These are phyloP conservation scores for Aspergillus hortae DNA, from an alignment of 2,329 filamentous ascomycete species.

Conservation along the genomic window DNA sequence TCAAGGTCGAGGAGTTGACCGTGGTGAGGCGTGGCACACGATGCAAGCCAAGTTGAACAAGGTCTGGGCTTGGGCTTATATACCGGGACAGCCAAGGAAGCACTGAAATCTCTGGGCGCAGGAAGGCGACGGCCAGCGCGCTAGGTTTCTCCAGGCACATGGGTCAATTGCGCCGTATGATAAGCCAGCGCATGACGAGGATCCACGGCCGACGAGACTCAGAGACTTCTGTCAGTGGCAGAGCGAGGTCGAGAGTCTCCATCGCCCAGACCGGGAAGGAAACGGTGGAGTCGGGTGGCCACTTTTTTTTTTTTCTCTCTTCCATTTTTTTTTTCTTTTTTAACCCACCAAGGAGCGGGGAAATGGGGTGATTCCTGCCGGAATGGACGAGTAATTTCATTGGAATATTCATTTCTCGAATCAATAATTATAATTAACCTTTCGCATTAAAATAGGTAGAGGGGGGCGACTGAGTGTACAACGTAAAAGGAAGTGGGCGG, in stretches of 20 bases:
- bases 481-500: not conserved
- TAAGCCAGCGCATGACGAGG: slow-evolving; percentile 16
- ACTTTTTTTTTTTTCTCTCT: not conserved
- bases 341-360: not conserved
- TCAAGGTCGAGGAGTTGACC: slow-evolving; percentile 2
- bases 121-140: slow-evolving; percentile 13
- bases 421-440: too few relatives aligned
- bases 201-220: slow-evolving; percentile 4
- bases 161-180: slow-evolving; percentile 14
- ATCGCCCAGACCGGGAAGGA: slow-evolving; percentile 3
- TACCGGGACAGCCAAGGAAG: slow-evolving; percentile 6
- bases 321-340: slow-evolving; percentile 3
- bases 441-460: not conserved
- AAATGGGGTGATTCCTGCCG: too few relatives aligned
- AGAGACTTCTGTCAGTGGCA: slow-evolving; percentile 5
- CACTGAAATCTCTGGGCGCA: slow-evolving; percentile 16
- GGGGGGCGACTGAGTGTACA: not conserved
- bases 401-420: too few relatives aligned
- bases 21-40: slow-evolving; percentile 17
- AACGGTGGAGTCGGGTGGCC: not conserved
- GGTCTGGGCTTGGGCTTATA: slow-evolving; percentile 15
- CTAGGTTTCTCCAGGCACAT: slow-evolving; percentile 18
- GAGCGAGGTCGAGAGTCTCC: slow-evolving; percentile 1
- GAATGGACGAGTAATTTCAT: too few relatives aligned
- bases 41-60: slow-evolving; percentile 21